Percentiles rank a stretch among this genome's conserved stretches.
These are phyloP conservation scores for Ilyonectria sp. DNA, from an alignment of 2,329 filamentous ascomycete species.

Conservation along the genomic window DNA sequence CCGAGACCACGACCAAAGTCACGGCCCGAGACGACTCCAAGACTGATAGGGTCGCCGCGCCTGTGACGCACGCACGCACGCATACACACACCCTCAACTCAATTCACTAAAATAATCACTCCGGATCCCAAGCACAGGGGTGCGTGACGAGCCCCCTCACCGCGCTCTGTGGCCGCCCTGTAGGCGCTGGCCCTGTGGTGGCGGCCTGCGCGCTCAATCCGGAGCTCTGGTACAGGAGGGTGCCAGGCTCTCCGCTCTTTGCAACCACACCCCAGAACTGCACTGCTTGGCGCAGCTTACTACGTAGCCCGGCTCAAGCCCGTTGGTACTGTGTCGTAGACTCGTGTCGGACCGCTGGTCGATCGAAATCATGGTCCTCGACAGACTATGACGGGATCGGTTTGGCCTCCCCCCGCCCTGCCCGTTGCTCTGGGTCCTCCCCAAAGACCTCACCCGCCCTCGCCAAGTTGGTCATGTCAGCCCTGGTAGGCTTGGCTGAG, in stretches of 20 bases:
- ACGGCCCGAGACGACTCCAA: slow-evolving; percentile 3
- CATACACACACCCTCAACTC: slow-evolving; percentile 15
- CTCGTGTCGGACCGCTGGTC: slow-evolving; percentile 30
- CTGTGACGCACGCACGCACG: not conserved
- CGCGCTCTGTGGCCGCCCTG: slow-evolving; percentile 5
- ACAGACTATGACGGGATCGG: slow-evolving; percentile 30
- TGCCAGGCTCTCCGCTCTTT: slow-evolving; percentile 28
- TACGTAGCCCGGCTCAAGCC: slow-evolving; percentile 14
- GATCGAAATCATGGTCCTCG: slow-evolving; percentile 36
- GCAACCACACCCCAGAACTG: slow-evolving; percentile 22
- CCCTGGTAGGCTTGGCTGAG: slow-evolving; percentile 18
- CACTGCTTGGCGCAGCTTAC: slow-evolving; percentile 7
- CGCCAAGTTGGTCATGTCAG: slow-evolving; percentile 11
- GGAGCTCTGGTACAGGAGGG: slow-evolving; percentile 37
- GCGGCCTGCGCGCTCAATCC: slow-evolving; percentile 33
- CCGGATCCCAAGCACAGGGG: slow-evolving; percentile 19
- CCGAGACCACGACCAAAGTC: slow-evolving; percentile 8
- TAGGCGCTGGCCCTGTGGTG: slow-evolving; percentile 17
- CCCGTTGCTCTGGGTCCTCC: slow-evolving; percentile 35
- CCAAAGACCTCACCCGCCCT: slow-evolving; percentile 11
- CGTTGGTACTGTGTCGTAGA: slow-evolving; percentile 32
- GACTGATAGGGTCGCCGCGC: not conserved
- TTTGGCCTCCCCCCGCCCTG: slow-evolving; percentile 30
- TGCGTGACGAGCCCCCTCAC: slow-evolving; percentile 16
- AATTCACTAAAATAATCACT: slow-evolving; percentile 17